Conservation (phyloP, 345 rosid species). For the Pistacia atlantica region DNA sequence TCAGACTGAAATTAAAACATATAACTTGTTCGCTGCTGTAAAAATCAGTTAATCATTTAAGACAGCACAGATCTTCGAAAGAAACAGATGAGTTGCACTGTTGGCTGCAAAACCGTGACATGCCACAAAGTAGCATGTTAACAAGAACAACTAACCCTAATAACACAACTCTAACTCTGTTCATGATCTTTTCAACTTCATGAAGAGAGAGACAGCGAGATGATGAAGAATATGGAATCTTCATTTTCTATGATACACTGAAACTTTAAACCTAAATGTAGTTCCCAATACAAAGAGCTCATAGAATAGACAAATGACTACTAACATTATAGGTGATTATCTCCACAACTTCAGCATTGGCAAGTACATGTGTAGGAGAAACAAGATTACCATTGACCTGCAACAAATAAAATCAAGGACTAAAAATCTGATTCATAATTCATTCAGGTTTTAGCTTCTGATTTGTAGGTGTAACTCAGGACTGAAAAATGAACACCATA, state of each 20-base stretch:
- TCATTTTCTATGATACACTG: neutral
- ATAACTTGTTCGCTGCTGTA: neutral
- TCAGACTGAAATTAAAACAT: neutral
- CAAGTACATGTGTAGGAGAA: conserved; percentile 78
- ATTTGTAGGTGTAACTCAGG: conserved; percentile 4
- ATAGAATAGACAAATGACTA: conserved; percentile 21
- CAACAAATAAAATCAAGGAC: conserved; percentile 29
- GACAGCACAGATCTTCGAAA: neutral
- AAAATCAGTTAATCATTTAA: neutral
- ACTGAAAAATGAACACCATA: neutral
- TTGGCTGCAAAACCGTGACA: neutral
- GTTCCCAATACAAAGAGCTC: neutral
- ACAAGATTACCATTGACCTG: conserved; percentile 99
- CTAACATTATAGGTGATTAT: conserved; percentile 89
- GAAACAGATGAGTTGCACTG: neutral
- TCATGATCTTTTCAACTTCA: neutral
- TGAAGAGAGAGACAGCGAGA: neutral
- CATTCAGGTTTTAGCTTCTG: neutral
- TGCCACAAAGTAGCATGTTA: neutral
- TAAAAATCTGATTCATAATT: neutral
- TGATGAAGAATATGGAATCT: neutral
- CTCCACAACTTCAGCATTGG: conserved; percentile 98
- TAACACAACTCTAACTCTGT: neutral
- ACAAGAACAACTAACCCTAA: neutral
- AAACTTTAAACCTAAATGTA: neutral